phyloP scores from a whole-genome alignment of 495 filamentous ascomycete genomes.

The Penicillium ucsense region DNA sequence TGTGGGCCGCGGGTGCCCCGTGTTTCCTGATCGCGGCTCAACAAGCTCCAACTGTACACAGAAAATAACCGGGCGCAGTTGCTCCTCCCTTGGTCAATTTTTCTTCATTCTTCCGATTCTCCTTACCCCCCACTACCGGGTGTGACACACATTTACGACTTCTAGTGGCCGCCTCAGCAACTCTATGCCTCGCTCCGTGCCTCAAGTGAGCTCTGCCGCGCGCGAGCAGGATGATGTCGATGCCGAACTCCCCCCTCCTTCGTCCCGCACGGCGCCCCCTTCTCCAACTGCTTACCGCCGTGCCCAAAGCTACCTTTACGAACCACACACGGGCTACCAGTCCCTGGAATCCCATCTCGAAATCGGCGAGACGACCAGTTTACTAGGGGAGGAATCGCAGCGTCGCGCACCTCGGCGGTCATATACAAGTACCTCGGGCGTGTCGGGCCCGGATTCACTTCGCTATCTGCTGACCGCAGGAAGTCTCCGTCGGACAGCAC shows the following conservation, averaged over 20 bases:
- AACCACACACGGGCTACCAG: slow-evolving; percentile 30
- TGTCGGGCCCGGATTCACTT: slow-evolving; percentile 24
- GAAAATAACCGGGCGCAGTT: no score
- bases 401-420: slow-evolving; percentile 24
- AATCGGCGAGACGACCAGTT: slow-evolving; percentile 27
- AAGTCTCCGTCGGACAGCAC: slow-evolving; percentile 43
- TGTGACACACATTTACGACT: slow-evolving; percentile 1
- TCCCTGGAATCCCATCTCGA: slow-evolving; percentile 27
- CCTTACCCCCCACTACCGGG: neutral
- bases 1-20: neutral
- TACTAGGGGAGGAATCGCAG: slow-evolving; percentile 17
- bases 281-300: slow-evolving; percentile 29
- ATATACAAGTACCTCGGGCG: slow-evolving; percentile 29
- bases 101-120: neutral
- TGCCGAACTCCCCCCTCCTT: slow-evolving; percentile 1
- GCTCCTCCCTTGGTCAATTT: no score
- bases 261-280: slow-evolving; percentile 28
- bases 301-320: slow-evolving; percentile 25
- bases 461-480: slow-evolving; percentile 24
- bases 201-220: slow-evolving; percentile 7
- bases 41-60: neutral
- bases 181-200: slow-evolving; percentile 24
- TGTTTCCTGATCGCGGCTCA: neutral
- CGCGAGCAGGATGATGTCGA: slow-evolving; percentile 14
- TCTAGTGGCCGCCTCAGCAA: slow-evolving; percentile 4